Conservation (phyloP, 2,329 filamentous ascomycete genomes). For the Elsinoe ampelina region DNA sequence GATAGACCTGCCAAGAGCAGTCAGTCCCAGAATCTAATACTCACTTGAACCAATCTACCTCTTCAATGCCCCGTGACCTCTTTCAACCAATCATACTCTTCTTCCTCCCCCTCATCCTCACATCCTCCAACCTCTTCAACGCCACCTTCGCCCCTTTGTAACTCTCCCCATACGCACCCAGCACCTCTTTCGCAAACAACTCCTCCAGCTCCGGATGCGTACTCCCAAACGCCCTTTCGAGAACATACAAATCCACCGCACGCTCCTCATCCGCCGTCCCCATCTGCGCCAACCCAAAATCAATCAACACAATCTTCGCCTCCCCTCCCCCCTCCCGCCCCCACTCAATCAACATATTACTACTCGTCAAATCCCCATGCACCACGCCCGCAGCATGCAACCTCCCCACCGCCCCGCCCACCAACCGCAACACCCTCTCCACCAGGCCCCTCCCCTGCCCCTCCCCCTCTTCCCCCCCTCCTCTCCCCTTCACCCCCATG, state of each 20-base stretch:
- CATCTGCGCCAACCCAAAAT: slow-evolving; percentile 83
- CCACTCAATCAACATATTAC: slow-evolving; percentile 73
- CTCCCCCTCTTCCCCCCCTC: slow-evolving; percentile 20
- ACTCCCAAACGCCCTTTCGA: slow-evolving; percentile 88
- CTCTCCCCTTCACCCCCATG: slow-evolving; percentile 40
- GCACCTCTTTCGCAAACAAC: slow-evolving; percentile 60
- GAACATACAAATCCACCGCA: slow-evolving; percentile 90
- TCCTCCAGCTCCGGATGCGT: slow-evolving; percentile 89
- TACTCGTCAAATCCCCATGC: slow-evolving; percentile 93
- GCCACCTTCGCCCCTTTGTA: slow-evolving; percentile 69
- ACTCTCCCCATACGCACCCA: slow-evolving; percentile 62
- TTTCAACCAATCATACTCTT: slow-evolving; percentile 83
- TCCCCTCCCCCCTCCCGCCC: slow-evolving; percentile 20
- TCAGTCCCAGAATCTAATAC: slow-evolving; percentile 8
- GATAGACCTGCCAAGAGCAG: background rate
- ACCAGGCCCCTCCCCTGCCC: too few species aligned
- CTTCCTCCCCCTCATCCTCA: slow-evolving; percentile 88
- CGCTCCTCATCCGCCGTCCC: slow-evolving; percentile 80
- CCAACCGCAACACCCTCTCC: slow-evolving; percentile 28
- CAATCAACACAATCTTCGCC: slow-evolving; percentile 81
- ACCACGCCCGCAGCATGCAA: slow-evolving; percentile 80
- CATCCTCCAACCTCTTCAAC: slow-evolving; percentile 77
- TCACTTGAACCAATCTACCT: background rate
- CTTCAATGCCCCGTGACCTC: background rate
- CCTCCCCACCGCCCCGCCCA: slow-evolving; percentile 26